A percentile compares a stretch with the other conserved stretches of the same genome.
Evolutionary conservation across 2,329 filamentous ascomycete genomes (phyloP).

Genomic region (Cytospora leucostoma): DNA sequence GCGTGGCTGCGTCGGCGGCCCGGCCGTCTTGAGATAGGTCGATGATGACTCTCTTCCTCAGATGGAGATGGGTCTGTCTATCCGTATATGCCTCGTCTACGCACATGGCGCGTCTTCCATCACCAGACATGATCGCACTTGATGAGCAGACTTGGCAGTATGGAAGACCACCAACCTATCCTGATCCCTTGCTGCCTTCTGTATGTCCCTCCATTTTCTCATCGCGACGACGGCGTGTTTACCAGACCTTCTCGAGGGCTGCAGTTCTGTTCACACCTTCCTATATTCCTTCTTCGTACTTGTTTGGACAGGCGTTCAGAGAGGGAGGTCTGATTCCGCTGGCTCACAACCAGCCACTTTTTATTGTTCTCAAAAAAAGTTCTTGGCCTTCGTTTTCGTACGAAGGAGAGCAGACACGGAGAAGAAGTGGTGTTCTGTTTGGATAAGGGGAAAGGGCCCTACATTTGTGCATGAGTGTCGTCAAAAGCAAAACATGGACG

Average conservation of each 20-base stretch:
- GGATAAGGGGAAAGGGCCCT: background rate
- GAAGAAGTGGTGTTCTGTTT: background rate
- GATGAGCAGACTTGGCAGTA: background rate
- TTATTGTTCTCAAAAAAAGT: background rate
- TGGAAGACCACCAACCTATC: too few species aligned
- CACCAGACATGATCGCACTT: background rate
- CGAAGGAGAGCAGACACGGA: background rate
- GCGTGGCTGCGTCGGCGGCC: background rate
- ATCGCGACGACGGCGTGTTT: too few species aligned
- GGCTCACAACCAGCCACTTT: background rate
- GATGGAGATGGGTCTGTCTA: background rate
- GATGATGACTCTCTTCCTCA: background rate
- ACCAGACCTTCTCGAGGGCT: background rate
- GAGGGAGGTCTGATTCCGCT: background rate
- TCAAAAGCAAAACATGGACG: background rate
- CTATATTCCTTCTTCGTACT: background rate
- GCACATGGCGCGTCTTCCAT: background rate
- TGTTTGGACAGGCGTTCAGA: background rate
- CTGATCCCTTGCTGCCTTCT: too few species aligned
- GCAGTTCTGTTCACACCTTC: background rate
- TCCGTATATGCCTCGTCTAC: background rate
- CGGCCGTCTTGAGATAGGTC: background rate
- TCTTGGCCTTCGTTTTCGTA: background rate
- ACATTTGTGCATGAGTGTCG: too few species aligned
- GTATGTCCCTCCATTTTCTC: too few species aligned